Percentiles rank a stretch among this genome's conserved stretches.
Conservation (phyloP, 257 asterid species). For the Capsicum rhomboideum region DNA sequence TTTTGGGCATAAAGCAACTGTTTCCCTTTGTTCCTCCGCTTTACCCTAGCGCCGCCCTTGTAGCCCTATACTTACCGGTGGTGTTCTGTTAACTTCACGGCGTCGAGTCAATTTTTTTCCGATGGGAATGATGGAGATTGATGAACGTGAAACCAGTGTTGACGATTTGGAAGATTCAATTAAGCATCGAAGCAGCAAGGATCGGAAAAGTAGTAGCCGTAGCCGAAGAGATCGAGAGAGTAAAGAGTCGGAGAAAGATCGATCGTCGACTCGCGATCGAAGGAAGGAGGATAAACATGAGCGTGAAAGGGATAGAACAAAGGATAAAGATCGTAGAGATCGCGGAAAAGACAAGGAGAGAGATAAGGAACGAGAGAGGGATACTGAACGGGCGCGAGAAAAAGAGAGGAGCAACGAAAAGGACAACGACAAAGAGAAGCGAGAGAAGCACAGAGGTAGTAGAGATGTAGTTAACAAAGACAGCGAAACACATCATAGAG, state of each 20-base stretch:
- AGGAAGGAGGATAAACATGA: constrained; percentile 69
- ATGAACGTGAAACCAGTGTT: constrained; percentile 36
- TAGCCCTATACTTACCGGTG: too few relatives aligned
- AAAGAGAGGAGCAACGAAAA: not conserved
- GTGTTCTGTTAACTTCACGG: too few relatives aligned
- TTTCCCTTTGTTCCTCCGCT: too few relatives aligned
- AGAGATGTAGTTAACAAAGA: constrained; percentile 21
- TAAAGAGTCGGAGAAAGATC: constrained; percentile 37
- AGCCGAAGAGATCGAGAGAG: constrained; percentile 51
- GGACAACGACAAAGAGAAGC: constrained; percentile 43
- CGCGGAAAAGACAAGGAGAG: not conserved
- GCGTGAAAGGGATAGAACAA: constrained; percentile 30
- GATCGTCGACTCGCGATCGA: constrained; percentile 42
- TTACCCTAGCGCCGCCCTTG: too few relatives aligned
- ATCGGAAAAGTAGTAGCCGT: constrained; percentile 42
- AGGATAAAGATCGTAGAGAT: not conserved
- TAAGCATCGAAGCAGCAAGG: constrained; percentile 57
- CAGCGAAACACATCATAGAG: too few relatives aligned
- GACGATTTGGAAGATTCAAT: constrained; percentile 43
- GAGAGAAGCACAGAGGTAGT: constrained; percentile 28
- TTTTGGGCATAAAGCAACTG: too few relatives aligned
- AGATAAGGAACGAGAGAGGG: not conserved
- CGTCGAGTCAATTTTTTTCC: not conserved
- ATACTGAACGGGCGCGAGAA: not conserved
- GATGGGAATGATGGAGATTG: constrained; percentile 30